Evolutionary conservation across 768 basidiomycete species (phyloP).

Genomic region (Clitopilus passeckerianus): DNA sequence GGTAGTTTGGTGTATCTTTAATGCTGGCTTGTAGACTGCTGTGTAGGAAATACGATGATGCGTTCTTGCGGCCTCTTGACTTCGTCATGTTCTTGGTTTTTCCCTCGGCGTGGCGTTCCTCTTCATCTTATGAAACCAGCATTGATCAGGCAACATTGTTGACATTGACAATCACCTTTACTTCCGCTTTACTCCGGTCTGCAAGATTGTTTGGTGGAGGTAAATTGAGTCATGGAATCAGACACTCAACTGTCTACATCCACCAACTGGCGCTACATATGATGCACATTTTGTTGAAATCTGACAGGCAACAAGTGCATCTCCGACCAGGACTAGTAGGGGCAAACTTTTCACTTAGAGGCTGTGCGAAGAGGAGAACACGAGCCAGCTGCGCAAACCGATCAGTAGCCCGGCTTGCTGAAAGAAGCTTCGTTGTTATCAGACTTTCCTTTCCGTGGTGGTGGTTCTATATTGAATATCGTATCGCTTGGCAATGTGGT

Average conservation of each 20-base stretch:
- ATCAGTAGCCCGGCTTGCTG: background rate
- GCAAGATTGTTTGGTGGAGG: too few relatives aligned
- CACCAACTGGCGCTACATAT: too few relatives aligned
- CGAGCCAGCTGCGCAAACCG: background rate
- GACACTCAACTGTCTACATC: too few relatives aligned
- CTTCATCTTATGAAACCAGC: background rate
- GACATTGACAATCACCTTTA: too few relatives aligned
- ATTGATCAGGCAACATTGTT: background rate
- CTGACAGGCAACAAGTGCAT: too few relatives aligned
- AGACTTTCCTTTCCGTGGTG: background rate
- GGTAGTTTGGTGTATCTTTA: constrained; percentile 8
- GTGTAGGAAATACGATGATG: background rate
- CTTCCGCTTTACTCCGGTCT: too few relatives aligned
- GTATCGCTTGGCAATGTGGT: background rate
- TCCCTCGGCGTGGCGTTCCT: background rate
- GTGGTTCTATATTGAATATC: background rate
- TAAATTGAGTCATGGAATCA: too few relatives aligned
- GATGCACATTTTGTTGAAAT: too few relatives aligned
- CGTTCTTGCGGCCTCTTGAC: background rate
- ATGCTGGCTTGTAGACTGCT: background rate
- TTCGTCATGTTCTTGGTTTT: background rate
- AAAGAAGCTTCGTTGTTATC: background rate
- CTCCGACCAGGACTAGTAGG: too few relatives aligned
- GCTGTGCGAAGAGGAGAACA: background rate
- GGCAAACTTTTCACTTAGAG: background rate